Percentiles rank a stretch among this genome's conserved stretches.
These are phyloP conservation scores for Lactifluus subvellereus DNA, from an alignment of 768 basidiomycete species.

Conservation along the genomic window DNA sequence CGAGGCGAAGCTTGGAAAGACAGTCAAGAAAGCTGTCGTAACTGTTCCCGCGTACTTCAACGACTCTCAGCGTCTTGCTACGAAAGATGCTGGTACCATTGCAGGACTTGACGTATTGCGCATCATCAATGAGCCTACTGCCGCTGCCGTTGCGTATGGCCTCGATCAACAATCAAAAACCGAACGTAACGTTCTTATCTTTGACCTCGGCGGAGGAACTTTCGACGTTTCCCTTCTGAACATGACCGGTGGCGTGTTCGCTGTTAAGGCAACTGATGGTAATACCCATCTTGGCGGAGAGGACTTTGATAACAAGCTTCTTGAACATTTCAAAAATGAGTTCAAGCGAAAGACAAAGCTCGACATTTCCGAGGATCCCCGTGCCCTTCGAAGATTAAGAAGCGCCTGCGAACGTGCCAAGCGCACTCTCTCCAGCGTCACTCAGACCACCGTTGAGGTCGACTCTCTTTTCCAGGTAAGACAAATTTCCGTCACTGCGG, in stretches of 20 bases:
- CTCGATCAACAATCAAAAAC: constrained; percentile 90
- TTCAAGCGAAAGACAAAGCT: constrained; percentile 97
- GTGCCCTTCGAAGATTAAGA: constrained; percentile 92
- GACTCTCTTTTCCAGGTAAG: constrained; percentile 93
- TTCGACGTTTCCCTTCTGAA: constrained; percentile 99
- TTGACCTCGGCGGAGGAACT: constrained; percentile 99
- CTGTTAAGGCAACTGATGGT: constrained; percentile 98
- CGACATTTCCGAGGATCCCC: constrained; percentile 95
- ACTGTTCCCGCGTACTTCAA: constrained; percentile 99
- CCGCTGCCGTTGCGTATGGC: constrained; percentile 98
- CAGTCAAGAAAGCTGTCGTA: constrained; percentile 97
- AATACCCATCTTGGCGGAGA: constrained; percentile 99
- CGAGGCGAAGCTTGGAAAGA: constrained; percentile 97
- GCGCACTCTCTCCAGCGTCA: constrained; percentile 95
- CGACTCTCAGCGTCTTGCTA: constrained; percentile 98
- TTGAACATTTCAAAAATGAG: constrained; percentile 99
- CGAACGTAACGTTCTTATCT: constrained; percentile 98
- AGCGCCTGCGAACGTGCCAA: constrained; percentile 99
- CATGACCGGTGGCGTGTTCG: constrained; percentile 97
- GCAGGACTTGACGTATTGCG: constrained; percentile 98
- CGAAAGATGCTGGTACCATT: constrained; percentile 98
- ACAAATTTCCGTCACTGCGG: not conserved
- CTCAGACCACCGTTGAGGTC: constrained; percentile 98
- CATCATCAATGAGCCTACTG: constrained; percentile 99
- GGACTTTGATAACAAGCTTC: constrained; percentile 97